Evolutionary conservation across 139 green algal species (phyloP).

Genomic region (Chlamydomonas sphaeroides): DNA sequence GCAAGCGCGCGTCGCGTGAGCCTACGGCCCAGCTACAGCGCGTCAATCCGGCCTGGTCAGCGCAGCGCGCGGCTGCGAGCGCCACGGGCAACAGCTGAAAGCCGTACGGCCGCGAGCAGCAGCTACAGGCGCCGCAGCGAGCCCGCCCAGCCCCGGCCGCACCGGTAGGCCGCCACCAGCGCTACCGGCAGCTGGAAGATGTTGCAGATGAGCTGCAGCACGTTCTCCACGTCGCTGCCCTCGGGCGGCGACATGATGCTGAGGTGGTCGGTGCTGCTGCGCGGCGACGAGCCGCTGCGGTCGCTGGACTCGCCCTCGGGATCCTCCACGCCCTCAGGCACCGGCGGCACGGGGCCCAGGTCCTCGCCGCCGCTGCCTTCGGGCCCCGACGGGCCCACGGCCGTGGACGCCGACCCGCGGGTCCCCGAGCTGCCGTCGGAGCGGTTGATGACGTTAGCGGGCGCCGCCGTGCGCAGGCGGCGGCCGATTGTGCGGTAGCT

Average conservation of each 20-base stretch:
- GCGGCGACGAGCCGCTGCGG: neutral
- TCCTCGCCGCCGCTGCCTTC: neutral
- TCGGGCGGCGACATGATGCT: slow-evolving; percentile 30
- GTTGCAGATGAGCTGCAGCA: slow-evolving; percentile 42
- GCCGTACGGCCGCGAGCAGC: too few relatives aligned
- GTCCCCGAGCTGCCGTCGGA: neutral
- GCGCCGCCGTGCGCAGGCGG: neutral
- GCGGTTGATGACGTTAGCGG: neutral
- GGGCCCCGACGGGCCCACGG: neutral
- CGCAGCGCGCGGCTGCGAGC: too few relatives aligned
- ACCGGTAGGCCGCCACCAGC: slow-evolving; percentile 43
- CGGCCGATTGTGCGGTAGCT: neutral
- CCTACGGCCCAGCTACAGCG: too few relatives aligned
- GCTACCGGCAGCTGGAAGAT: slow-evolving; percentile 43
- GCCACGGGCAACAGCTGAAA: too few relatives aligned
- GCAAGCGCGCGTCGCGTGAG: too few relatives aligned
- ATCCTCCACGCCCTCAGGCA: neutral
- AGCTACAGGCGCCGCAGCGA: too few relatives aligned
- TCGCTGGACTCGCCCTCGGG: neutral
- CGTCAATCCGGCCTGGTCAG: too few relatives aligned
- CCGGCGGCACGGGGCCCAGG: neutral
- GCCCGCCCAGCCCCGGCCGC: too few relatives aligned
- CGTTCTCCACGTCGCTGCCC: slow-evolving; percentile 40
- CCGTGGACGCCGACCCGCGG: neutral
- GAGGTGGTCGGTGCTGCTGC: slow-evolving; percentile 23